These are phyloP conservation scores for Leptodermis oblonga DNA, from an alignment of 257 asterid species.

Conservation along the genomic window DNA sequence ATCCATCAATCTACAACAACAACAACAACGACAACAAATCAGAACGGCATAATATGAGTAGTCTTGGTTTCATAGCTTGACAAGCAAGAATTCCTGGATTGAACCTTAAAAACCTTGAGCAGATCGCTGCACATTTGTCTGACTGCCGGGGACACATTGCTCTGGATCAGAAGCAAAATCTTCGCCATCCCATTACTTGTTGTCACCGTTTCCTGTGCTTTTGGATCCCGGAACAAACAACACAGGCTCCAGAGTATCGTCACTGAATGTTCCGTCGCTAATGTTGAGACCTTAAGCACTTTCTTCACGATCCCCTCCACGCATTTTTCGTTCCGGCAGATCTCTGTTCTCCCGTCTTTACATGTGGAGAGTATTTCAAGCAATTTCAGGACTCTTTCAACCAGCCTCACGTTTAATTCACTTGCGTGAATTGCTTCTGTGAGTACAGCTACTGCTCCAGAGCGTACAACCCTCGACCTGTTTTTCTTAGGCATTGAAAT, in stretches of 20 bases:
- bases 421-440: conserved; percentile 41
- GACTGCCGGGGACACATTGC: conserved; percentile 62
- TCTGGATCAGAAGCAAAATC: conserved; percentile 66
- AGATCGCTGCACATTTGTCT: conserved; percentile 75
- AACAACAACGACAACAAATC: too few relatives aligned
- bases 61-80: conserved; percentile 72
- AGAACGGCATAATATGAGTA: conserved; percentile 87
- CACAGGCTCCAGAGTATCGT: conserved; percentile 76
- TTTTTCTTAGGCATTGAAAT: conserved; percentile 33
- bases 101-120: conserved; percentile 54
- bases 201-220: conserved; percentile 44
- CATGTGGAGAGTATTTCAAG: conserved; percentile 50
- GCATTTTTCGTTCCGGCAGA: conserved; percentile 41
- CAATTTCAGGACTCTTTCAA: conserved; percentile 52
- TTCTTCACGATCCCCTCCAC: conserved; percentile 51
- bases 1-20: conserved; percentile 4
- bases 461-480: conserved; percentile 37
- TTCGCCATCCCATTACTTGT: conserved; percentile 66
- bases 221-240: conserved; percentile 57
- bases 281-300: conserved; percentile 52
- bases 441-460: conserved; percentile 45
- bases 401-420: conserved; percentile 32
- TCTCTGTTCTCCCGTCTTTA: conserved; percentile 60
- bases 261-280: conserved; percentile 73
- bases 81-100: conserved; percentile 36